Percentiles rank a stretch among this genome's conserved stretches.
Conservation (phyloP, 306 rosid genomes). For the cucumber (Cucumis sativus) region Cucumber_9930_V3 NC_026655.2:3679501-3680000, state of each 20-base stretch:
- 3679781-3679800: too few species aligned
- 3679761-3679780: not conserved
- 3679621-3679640: conserved; percentile 3
- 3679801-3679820: not conserved
- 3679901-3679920: conserved; percentile 7
- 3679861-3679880: not conserved
- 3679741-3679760: not conserved
- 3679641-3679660: not conserved
- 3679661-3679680: not conserved
- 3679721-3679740: not conserved
- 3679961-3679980: not conserved
- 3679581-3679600: not conserved
- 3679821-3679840: not conserved
- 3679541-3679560: conserved; percentile 14
- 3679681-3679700: not conserved
- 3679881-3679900: not conserved
- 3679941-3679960: not conserved
- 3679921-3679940: not conserved
- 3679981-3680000: not conserved
- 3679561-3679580: conserved; percentile 2
- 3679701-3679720: not conserved
- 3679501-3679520: not conserved
- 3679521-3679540: not conserved
- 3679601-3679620: conserved; percentile 11
- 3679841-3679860: not conserved